Evolutionary conservation across 805 yeast species (phyloP), one percentile per base, ranked within the genome.

Genomic region (Dipodascopsis tothii): DNA sequence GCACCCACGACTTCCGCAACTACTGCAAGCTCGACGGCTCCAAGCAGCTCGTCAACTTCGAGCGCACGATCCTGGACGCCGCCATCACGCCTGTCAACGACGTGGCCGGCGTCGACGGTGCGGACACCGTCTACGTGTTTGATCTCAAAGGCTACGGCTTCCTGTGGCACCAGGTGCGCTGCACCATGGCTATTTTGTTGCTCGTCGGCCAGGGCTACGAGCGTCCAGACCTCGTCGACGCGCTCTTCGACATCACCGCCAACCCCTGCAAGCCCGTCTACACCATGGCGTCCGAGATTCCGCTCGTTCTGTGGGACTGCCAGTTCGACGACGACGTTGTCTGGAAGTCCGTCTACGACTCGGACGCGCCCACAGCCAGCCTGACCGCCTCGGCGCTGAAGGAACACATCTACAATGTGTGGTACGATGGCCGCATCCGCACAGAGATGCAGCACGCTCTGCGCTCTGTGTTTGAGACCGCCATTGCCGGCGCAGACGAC

Each of bases 91-190:
- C 54, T 5, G 43, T 66, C 2, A 56, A 56, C 21, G 40, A 33
- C 23, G 6, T 33, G 25, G 54, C 52, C 18, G 6, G 42, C 14
- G 39, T 11, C 18, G 41, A 48, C 11, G 63, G 33, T 3, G 28
- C 35, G 21, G 54, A 69, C 25, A 76, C 73, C 3, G 69, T 75
- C 43, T 83, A 70, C 56, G 80, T 79, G 44, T 78, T 90, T 60
- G 87, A 86, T 59, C 66, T 92, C 41, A 71, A 74, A 50, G 98
- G 98, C 0, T 70, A 84, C 1, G 98, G 97, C 5, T 92, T 92
- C 55, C 65, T 92, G 44, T 92, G 97, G 97, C 97, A 92, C 61
- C 98, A 92, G 63, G 98, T 92, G 17, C 74, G 98, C 45, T 87
- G 95, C 54, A 92, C 92, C 92, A 76, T 87, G 67, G 95, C 95